Evolutionary conservation across 1,284 basidiomycete species (phyloP).

Genomic region (Papiliotrema laurentii): DNA sequence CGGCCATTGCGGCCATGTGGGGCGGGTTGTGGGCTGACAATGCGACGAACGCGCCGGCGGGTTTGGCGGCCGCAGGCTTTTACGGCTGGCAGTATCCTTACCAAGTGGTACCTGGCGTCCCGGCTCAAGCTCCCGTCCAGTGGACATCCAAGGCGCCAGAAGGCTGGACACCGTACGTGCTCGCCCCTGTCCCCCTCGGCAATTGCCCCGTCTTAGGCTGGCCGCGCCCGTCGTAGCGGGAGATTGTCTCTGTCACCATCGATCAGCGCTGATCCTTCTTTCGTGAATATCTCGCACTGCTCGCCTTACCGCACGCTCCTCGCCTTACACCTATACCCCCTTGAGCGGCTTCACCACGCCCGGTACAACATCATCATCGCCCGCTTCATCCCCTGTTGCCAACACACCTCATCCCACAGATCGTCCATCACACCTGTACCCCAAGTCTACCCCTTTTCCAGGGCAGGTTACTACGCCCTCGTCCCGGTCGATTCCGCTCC

Average conservation of each 20-base stretch:
- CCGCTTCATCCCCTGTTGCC: neutral
- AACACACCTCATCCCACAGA: conserved; percentile 1
- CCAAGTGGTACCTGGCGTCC: conserved; percentile 19
- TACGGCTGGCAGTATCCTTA: conserved; percentile 30
- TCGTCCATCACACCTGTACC: conserved; percentile 14
- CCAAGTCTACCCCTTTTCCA: conserved; percentile 22
- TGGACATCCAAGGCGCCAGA: conserved; percentile 31
- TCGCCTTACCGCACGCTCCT: too few relatives aligned
- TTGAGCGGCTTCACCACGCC: too few relatives aligned
- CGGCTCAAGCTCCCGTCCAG: conserved; percentile 8
- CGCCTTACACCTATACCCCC: too few relatives aligned
- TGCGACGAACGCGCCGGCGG: conserved; percentile 7
- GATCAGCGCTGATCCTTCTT: too few relatives aligned
- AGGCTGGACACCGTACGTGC: conserved; percentile 32
- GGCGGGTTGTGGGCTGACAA: conserved; percentile 34
- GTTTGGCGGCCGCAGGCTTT: conserved; percentile 15
- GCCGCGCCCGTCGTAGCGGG: conserved; percentile 1
- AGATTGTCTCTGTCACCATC: neutral
- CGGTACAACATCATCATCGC: too few relatives aligned
- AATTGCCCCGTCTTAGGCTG: conserved; percentile 9
- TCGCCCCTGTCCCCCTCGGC: conserved; percentile 14
- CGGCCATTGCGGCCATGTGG: conserved; percentile 34
- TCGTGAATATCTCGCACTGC: too few relatives aligned
- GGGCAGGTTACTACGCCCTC: conserved; percentile 17
- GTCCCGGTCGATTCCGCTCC: conserved; percentile 3